Conservation (phyloP, 148 eudicot genomes). For the Oxyria digyna region DNA sequence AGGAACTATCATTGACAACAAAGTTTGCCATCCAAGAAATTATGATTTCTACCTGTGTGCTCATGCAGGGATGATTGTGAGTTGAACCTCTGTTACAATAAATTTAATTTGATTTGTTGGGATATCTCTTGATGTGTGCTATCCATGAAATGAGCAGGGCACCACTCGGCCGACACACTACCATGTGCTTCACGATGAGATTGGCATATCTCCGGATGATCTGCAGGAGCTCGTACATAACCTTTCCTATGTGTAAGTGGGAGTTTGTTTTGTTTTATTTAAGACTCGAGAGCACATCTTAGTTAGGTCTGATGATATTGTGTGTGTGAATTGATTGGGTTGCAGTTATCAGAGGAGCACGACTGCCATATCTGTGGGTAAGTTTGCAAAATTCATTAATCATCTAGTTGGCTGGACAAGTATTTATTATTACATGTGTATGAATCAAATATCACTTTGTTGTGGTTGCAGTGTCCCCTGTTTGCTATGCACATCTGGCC, state of each 20-base stretch:
- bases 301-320: not conserved
- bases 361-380: slow-evolving; percentile 32
- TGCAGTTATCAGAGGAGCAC: slow-evolving; percentile 33
- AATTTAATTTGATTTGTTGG: too few relatives aligned
- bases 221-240: slow-evolving; percentile 34
- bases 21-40: slow-evolving; percentile 25
- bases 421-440: not conserved
- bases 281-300: not conserved
- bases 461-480: slow-evolving; percentile 54
- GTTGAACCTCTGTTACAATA: not conserved
- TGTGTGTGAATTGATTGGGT: not conserved
- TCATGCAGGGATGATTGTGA: slow-evolving; percentile 39
- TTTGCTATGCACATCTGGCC: slow-evolving; percentile 85
- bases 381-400: not conserved
- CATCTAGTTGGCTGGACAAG: too few relatives aligned
- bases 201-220: slow-evolving; percentile 29
- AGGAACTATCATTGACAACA: slow-evolving; percentile 31
- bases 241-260: slow-evolving; percentile 28
- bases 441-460: too few relatives aligned
- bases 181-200: slow-evolving; percentile 28
- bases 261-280: not conserved
- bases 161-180: slow-evolving; percentile 36
- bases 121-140: slow-evolving; percentile 1
- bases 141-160: slow-evolving; percentile 20
- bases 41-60: slow-evolving; percentile 34